These are phyloP conservation scores for Plasmodium cynomolgi DNA, from an alignment of 169 alveolate species.

Conservation along the genomic window DNA sequence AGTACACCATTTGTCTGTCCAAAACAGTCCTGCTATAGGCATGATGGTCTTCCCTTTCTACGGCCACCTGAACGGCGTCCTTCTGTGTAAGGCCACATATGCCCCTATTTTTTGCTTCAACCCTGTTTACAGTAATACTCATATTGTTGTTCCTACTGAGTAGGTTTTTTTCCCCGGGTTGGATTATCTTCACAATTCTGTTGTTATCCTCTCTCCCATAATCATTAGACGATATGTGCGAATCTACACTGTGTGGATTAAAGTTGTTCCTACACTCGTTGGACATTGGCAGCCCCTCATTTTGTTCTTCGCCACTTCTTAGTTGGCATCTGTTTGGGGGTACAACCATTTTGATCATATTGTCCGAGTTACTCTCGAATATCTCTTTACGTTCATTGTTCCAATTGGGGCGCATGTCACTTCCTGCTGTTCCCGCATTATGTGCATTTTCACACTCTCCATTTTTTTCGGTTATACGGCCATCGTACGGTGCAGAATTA, in stretches of 20 bases:
- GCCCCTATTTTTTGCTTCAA: background rate
- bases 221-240: background rate
- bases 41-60: background rate
- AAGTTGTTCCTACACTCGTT: background rate
- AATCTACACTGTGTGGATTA: background rate
- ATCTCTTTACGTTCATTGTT: background rate
- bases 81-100: background rate
- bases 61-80: background rate
- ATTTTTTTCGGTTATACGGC: background rate
- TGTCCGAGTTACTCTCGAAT: background rate
- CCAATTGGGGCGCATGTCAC: background rate
- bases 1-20: constrained; percentile 1
- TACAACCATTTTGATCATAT: background rate
- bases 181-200: background rate
- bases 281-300: background rate
- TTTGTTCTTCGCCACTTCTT: background rate
- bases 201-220: background rate
- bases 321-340: background rate
- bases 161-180: background rate
- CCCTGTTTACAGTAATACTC: background rate
- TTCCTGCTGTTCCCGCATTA: background rate
- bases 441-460: background rate
- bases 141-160: background rate
- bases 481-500: background rate
- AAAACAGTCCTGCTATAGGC: background rate